Conservation (phyloP, 495 filamentous ascomycete species). For the Xylaria cubensis region DNA sequence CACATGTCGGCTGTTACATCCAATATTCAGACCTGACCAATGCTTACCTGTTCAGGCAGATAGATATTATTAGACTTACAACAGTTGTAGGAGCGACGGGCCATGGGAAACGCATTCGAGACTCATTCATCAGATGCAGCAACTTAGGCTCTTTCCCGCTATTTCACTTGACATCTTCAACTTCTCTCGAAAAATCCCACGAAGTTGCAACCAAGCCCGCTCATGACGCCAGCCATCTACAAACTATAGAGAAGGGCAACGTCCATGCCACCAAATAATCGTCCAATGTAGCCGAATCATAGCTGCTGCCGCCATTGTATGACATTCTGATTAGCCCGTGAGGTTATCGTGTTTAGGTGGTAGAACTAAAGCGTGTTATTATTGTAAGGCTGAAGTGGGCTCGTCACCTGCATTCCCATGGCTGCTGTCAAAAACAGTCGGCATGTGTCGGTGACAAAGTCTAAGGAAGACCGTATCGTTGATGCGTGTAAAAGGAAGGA, state of each 20-base stretch:
- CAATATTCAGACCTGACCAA: constrained; percentile 6
- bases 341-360: background rate
- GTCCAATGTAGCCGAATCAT: constrained; percentile 17
- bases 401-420: constrained; percentile 7
- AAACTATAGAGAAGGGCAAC: background rate
- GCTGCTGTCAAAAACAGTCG: constrained; percentile 26
- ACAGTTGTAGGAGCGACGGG: background rate
- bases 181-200: background rate
- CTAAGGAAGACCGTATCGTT: constrained; percentile 60
- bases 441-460: constrained; percentile 4
- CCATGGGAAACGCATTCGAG: background rate
- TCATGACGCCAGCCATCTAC: constrained; percentile 9
- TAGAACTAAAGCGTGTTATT: background rate
- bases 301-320: background rate
- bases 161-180: background rate
- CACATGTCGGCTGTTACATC: background rate
- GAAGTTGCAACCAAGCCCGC: background rate
- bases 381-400: background rate
- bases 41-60: constrained; percentile 7
- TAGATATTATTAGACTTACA: background rate
- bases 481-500: constrained; percentile 72
- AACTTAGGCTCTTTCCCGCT: background rate
- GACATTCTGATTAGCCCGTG: background rate
- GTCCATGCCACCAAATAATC: background rate
- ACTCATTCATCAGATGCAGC: background rate